Percentiles rank a stretch among this genome's conserved stretches.
Conservation (phyloP, 371 early-diverging fungal species). For the Actinomortierella wolfii region DNA sequence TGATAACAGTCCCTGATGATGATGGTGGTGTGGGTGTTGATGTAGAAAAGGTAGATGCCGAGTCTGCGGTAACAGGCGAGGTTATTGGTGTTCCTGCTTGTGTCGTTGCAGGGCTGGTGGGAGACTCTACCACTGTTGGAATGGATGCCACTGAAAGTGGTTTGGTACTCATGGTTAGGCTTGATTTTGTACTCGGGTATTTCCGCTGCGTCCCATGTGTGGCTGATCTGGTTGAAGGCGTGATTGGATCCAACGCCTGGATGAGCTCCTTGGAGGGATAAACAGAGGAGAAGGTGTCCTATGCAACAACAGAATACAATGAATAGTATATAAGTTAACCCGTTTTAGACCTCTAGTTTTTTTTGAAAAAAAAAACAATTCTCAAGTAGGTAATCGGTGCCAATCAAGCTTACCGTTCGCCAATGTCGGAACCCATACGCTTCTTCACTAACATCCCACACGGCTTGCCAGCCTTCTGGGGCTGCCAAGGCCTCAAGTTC, state of each 20-base stretch:
- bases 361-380: not conserved
- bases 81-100: too few species aligned
- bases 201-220: not conserved
- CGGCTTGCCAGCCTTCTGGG: conserved; percentile 22
- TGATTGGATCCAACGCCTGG: conserved; percentile 14
- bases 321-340: not conserved
- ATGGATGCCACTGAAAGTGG: not conserved
- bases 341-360: not conserved
- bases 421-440: conserved; percentile 38
- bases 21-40: not conserved
- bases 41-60: conserved; percentile 4
- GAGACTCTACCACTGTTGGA: not conserved
- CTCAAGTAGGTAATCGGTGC: not conserved
- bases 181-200: too few species aligned
- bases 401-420: conserved; percentile 15
- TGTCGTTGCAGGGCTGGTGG: not conserved
- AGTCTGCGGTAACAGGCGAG: not conserved
- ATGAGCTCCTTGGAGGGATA: conserved; percentile 29
- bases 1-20: not conserved
- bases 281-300: conserved; percentile 34
- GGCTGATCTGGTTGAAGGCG: not conserved
- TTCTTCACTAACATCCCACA: conserved; percentile 33
- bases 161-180: not conserved
- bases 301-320: not conserved
- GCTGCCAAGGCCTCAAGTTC: conserved; percentile 23